Conservation (phyloP, 1,284 basidiomycete species). For the Rhodotorula sp. region DNA sequence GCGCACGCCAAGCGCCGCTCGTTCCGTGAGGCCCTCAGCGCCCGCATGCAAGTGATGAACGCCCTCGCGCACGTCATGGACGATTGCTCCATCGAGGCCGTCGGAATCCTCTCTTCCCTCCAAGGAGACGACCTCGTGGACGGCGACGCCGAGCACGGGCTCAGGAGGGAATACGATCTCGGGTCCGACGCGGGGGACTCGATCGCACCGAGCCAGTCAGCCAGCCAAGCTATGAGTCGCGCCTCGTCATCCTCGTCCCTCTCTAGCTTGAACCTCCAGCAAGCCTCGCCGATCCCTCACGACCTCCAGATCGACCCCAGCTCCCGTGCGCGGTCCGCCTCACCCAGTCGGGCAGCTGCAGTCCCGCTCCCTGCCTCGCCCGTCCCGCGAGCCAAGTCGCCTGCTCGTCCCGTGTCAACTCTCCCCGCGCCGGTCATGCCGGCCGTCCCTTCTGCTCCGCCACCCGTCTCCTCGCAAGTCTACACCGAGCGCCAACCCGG, state of each 20-base stretch:
- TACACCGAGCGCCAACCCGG: slow-evolving; percentile 24
- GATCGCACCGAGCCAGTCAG: slow-evolving; percentile 50
- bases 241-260: slow-evolving; percentile 36
- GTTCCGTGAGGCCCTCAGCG: slow-evolving; percentile 51
- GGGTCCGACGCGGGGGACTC: slow-evolving; percentile 44
- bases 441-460: slow-evolving; percentile 34
- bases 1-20: slow-evolving; percentile 51
- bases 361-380: neutral
- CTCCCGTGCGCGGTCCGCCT: neutral
- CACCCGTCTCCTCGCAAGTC: slow-evolving; percentile 19
- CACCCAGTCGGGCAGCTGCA: neutral
- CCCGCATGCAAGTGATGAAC: slow-evolving; percentile 51
- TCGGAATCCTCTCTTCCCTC: slow-evolving; percentile 48
- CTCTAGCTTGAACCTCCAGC: slow-evolving; percentile 10
- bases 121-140: slow-evolving; percentile 19
- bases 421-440: slow-evolving; percentile 18
- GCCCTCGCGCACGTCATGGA: slow-evolving; percentile 51
- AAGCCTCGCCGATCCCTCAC: slow-evolving; percentile 10
- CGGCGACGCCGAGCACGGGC: neutral
- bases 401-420: neutral
- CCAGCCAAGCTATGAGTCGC: slow-evolving; percentile 47
- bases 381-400: neutral
- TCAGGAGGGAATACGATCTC: slow-evolving; percentile 27
- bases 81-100: slow-evolving; percentile 49
- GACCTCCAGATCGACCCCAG: slow-evolving; percentile 14